Conservation (phyloP, 306 rosid species). For the Castanea sativa region DNA sequence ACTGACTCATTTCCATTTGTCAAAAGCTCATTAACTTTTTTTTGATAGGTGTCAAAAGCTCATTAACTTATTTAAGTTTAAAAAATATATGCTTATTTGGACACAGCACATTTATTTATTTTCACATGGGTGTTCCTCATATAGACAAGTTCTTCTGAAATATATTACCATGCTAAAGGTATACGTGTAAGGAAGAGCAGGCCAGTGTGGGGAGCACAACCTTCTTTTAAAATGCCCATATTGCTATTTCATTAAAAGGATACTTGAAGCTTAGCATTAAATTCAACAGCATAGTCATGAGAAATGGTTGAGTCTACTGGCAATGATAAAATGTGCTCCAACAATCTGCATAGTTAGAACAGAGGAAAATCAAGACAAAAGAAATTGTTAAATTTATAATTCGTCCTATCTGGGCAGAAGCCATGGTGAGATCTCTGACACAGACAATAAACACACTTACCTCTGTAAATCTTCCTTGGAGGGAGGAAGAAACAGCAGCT, state of each 20-base stretch:
- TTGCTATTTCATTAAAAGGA: constrained; percentile 44
- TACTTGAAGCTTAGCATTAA: constrained; percentile 70
- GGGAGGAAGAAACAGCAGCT: constrained; percentile 80
- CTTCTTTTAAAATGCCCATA: neutral
- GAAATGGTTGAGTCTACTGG: constrained; percentile 70
- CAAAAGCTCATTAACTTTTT: constrained; percentile 13
- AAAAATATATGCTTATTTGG: neutral
- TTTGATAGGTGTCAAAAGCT: neutral
- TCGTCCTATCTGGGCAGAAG: constrained; percentile 13
- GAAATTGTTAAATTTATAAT: neutral
- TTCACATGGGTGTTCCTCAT: neutral
- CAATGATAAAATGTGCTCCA: constrained; percentile 65
- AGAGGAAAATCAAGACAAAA: constrained; percentile 19
- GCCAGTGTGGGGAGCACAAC: neutral
- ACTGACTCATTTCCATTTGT: neutral
- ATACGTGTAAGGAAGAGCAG: no score
- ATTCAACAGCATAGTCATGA: constrained; percentile 58
- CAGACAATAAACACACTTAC: constrained; percentile 35
- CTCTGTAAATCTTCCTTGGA: constrained; percentile 54
- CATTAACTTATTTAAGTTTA: neutral
- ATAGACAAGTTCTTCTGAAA: no score
- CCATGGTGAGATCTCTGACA: neutral
- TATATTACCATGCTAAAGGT: no score
- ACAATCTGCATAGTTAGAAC: constrained; percentile 51
- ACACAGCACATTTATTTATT: constrained; percentile 4